Base-by-base conservation (phyloP, 306 rosid species). In the Vigna reflexopilosa region DNA sequence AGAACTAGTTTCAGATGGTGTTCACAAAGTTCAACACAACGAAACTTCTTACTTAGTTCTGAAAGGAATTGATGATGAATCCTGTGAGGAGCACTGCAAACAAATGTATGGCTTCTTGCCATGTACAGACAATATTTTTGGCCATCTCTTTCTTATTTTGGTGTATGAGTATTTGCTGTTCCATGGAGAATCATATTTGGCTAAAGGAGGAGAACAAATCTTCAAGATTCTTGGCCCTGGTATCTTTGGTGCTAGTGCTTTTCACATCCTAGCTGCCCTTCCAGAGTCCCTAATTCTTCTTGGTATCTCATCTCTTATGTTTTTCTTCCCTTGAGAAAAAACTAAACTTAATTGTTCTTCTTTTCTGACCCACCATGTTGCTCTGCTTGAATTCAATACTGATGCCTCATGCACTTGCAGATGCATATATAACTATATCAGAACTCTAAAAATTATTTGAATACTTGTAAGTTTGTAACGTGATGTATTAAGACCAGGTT, bases 221-320 rank as follows among this genome's bases (percentile, higher is more conserved):
- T 87, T 87, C 90, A 73, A 84, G 80, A 82, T 85, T 70, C 81
- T 87, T 75, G 90, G 90, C n/a, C 88, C 90, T 72, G 90, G 90
- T 14, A 42, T 87, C 57, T 84, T 84, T 38, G 90, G 90, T 67
- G 88, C 90, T 1, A 84, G 86, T 69, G 83, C 82, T 14, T 87
- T 87, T 24, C 71, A 87, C 30, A 65, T 87, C 59, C 77, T 87
- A 17, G 86, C 80, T 40, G 88, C 90, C 54, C 88, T 87, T 77
- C 90, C 88, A 2, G 88, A 87, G 72, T 63, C 88, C 38, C 51
- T 85, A 1, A 68, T 87, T 58, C 82, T 87, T 62, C 82, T 87
- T 40, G 90, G 88, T 87, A 87, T 14, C 70, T 49, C 9, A n/a
- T 62, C 40, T 75, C 34, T 55, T 28, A 15, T 47, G n/a, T 14